Evolutionary conservation across 2,329 filamentous ascomycete species (phyloP).

Genomic region (Fusarium keratoplasticum): DNA sequence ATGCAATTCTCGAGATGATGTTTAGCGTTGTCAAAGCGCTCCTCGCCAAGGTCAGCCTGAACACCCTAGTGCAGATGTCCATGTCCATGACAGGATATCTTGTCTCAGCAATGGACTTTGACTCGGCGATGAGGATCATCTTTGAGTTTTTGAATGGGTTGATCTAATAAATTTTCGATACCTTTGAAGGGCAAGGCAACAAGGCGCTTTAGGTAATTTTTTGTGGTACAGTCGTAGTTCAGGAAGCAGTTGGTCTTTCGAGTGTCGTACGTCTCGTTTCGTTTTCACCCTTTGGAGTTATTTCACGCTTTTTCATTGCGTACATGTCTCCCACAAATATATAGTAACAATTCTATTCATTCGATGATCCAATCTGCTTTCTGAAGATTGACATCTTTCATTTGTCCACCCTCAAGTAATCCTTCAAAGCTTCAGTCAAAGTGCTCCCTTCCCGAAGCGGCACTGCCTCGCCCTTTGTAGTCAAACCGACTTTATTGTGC

Average conservation of each 20-base stretch:
- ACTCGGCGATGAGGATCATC: neutral
- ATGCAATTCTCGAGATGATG: neutral
- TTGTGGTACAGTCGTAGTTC: neutral
- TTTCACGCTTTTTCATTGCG: neutral
- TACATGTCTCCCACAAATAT: neutral
- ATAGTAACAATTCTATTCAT: neutral
- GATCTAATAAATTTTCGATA: neutral
- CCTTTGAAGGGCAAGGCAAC: neutral
- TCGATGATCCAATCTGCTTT: neutral
- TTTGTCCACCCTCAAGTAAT: neutral
- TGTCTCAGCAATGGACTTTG: neutral
- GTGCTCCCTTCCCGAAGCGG: constrained; percentile 10
- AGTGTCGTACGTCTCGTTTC: neutral
- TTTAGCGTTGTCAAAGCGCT: neutral
- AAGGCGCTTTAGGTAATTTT: neutral
- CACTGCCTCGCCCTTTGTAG: constrained; percentile 39
- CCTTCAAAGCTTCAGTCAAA: neutral
- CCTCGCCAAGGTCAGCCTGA: neutral
- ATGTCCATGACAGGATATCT: neutral
- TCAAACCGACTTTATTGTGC: constrained; percentile 50
- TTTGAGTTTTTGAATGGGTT: constrained; percentile 1
- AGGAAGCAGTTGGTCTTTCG: neutral
- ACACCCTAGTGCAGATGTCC: neutral
- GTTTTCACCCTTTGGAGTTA: neutral
- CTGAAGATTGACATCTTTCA: neutral